Base-by-base conservation (phyloP, 495 filamentous ascomycete genomes). In the Xylaria telfairii region DNA sequence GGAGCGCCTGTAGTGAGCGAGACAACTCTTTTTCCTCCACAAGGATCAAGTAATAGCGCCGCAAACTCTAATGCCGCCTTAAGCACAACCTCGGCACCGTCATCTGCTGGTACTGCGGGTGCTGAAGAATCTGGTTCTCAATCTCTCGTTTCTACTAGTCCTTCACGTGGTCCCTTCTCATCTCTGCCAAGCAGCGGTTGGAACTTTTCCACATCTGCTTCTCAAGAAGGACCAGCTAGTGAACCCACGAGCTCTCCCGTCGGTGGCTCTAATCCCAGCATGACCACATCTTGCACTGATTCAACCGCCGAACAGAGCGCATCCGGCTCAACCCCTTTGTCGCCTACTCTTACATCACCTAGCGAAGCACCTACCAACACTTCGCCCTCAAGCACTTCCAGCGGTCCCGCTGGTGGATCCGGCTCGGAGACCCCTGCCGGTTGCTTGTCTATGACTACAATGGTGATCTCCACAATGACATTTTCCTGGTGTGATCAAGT, bases 401-500 rank as follows among this genome's bases (percentile, higher is more conserved):
- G 41, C 37, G 24, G 28, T n/a, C 46, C 60, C 28, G 34, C 44
- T 46, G 44, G 30, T 19, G 26, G 68, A 24, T 30, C 68, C 21
- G 26, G 47, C 61, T 70, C 72, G 0, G 74, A 72, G 13, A 62
- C 61, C 47, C 44, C 71, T n/a, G 54, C 67, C 15, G 73, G 24
- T 57, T 78, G 76, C 51, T 39, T 74, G 21, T 63, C 63, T 3
- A 75, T 76, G 74, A 78, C 76, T 21, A 75, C 76, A 24, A 32
- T 78, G 62, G 72, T 73, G 21, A 71, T 78, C 65, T 70, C 59
- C 9, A 75, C 74, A 42, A 75, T 72, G 49, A 78, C 74, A 1
- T 76, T 76, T 26, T 76, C 74, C n/a, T 78, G 76, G 76, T 78
- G 76, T 68, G 72, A 64, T 54, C 73, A 75, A 60, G 67, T 78